Evolutionary conservation across 192 early-diverging fungal species (phyloP).

Genomic region (Chytriomyces sp.): DNA sequence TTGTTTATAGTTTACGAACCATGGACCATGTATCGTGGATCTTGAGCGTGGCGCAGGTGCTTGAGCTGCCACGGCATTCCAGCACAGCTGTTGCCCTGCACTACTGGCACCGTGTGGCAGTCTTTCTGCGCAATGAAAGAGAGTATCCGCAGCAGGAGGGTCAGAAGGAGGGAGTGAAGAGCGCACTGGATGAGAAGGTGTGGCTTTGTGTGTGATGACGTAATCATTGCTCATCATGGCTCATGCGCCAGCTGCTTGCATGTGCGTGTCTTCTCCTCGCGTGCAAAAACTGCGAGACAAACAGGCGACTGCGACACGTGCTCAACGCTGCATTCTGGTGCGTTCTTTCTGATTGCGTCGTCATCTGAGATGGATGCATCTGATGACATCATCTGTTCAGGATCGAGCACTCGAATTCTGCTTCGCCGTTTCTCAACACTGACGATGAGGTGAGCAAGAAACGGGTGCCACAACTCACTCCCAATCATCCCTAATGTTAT

Average conservation of each 20-base stretch:
- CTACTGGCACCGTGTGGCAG: conserved; percentile 1
- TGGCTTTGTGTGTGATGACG: background rate
- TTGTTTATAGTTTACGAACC: background rate
- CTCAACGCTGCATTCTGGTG: conserved; percentile 34
- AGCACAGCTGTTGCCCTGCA: conserved; percentile 7
- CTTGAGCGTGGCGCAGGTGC: background rate
- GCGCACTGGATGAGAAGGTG: background rate
- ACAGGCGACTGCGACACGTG: conserved; percentile 35
- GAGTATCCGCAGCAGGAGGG: background rate
- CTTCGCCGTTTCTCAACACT: conserved; percentile 16
- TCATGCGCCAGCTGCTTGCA: conserved; percentile 5
- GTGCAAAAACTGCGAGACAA: conserved; percentile 30
- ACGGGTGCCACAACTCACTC: background rate
- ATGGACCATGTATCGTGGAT: background rate
- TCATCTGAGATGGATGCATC: no score
- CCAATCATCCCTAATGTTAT: background rate
- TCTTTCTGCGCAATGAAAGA: background rate
- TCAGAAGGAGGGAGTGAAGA: background rate
- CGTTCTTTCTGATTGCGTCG: background rate
- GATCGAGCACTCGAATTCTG: background rate
- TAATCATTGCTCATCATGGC: background rate
- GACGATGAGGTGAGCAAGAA: conserved; percentile 27
- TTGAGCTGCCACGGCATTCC: conserved; percentile 14
- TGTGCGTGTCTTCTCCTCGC: conserved; percentile 30
- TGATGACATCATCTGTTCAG: background rate